A percentile compares a stretch with the other conserved stretches of the same genome.
Conservation (phyloP, 2,329 filamentous ascomycete species). For the Hypomyces perniciosus region DNA sequence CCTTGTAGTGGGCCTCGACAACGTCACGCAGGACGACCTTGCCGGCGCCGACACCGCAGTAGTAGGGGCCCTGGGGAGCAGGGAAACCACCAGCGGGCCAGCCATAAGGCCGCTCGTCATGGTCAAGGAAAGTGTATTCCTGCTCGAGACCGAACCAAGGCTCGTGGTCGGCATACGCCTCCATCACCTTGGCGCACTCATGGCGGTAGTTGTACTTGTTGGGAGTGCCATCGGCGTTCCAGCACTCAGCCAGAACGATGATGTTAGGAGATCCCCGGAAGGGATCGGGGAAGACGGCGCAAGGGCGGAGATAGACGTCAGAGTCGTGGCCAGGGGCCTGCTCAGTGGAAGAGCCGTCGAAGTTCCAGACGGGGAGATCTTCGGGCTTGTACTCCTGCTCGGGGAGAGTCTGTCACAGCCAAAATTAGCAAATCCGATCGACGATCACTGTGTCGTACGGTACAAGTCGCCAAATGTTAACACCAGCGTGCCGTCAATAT, state of each 20-base stretch:
- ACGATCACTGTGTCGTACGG: too few species aligned
- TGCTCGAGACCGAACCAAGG: slow-evolving; percentile 99
- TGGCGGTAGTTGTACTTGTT: slow-evolving; percentile 99
- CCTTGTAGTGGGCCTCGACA: slow-evolving; percentile 62
- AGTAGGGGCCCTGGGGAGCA: slow-evolving; percentile 56
- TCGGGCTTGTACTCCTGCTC: slow-evolving; percentile 44
- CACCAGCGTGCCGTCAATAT: too few species aligned
- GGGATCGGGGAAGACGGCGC: slow-evolving; percentile 83
- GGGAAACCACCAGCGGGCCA: slow-evolving; percentile 67
- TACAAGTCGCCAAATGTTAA: too few species aligned
- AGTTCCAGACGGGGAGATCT: slow-evolving; percentile 51
- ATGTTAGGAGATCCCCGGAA: slow-evolving; percentile 88
- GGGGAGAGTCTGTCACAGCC: slow-evolving; percentile 40
- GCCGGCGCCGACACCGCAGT: slow-evolving; percentile 90
- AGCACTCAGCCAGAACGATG: slow-evolving; percentile 89
- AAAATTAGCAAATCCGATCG: too few species aligned
- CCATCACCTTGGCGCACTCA: slow-evolving; percentile 85
- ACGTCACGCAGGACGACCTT: slow-evolving; percentile 98
- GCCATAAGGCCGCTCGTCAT: slow-evolving; percentile 82
- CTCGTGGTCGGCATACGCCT: slow-evolving; percentile 71
- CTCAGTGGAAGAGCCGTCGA: slow-evolving; percentile 75
- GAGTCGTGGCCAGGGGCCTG: slow-evolving; percentile 94
- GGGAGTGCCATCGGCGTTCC: slow-evolving; percentile 86
- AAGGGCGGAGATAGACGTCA: slow-evolving; percentile 91
- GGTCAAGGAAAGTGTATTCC: slow-evolving; percentile 78